Percentiles rank a stretch among this genome's conserved stretches.
These are phyloP conservation scores for Sugiyamaella sp. DNA, from an alignment of 1,139 yeast species.

Conservation along the genomic window DNA sequence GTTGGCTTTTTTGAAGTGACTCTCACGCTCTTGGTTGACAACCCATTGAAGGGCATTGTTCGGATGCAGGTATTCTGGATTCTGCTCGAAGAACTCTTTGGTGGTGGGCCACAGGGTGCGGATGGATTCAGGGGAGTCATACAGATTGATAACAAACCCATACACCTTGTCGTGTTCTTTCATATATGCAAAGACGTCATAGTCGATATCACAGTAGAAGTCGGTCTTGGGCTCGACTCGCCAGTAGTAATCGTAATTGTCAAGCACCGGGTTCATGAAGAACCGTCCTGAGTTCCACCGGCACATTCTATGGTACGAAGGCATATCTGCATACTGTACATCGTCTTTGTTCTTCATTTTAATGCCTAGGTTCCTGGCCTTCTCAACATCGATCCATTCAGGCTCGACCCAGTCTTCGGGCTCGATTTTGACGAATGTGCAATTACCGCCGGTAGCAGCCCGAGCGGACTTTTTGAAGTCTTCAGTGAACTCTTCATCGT, in stretches of 20 bases:
- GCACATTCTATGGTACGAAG: conserved; percentile 81
- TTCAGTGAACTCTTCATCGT: conserved; percentile 66
- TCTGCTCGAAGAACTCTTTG: conserved; percentile 54
- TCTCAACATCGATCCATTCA: conserved; percentile 49
- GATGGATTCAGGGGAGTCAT: conserved; percentile 68
- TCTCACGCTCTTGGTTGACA: conserved; percentile 51
- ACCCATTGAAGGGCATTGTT: conserved; percentile 75
- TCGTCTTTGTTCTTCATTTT: conserved; percentile 49
- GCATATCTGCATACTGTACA: conserved; percentile 63
- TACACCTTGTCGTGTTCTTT: conserved; percentile 62
- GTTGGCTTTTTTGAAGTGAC: conserved; percentile 53
- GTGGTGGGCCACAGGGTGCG: conserved; percentile 72
- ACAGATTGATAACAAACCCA: conserved; percentile 69
- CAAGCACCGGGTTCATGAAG: conserved; percentile 62
- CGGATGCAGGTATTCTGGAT: conserved; percentile 63
- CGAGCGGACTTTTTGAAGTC: conserved; percentile 53
- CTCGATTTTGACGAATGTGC: conserved; percentile 59
- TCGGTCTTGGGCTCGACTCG: conserved; percentile 76
- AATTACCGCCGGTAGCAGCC: conserved; percentile 52
- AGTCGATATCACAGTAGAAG: conserved; percentile 67
- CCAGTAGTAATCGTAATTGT: conserved; percentile 68
- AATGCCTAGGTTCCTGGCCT: conserved; percentile 47
- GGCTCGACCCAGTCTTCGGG: conserved; percentile 69
- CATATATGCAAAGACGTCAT: conserved; percentile 78
- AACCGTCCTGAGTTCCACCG: conserved; percentile 69